A percentile compares a stretch with the other conserved stretches of the same genome.
Conservation (phyloP, 768 basidiomycete genomes). For the Xerocomus spinulosus region DNA sequence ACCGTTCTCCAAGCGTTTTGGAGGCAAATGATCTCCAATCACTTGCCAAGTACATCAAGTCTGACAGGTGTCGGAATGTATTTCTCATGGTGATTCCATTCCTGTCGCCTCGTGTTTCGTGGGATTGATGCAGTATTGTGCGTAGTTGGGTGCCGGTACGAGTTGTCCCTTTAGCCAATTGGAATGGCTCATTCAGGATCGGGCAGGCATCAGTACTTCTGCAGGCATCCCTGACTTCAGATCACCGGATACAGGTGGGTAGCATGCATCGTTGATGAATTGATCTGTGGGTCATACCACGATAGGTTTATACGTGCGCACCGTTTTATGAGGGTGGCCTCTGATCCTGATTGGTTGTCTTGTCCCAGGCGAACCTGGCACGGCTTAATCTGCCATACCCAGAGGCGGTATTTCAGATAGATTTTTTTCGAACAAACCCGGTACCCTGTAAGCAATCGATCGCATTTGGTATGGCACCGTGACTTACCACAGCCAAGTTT, state of each 20-base stretch:
- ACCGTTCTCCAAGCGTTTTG: slow-evolving; percentile 20
- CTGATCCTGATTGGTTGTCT: neutral
- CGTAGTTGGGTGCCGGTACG: slow-evolving; percentile 66
- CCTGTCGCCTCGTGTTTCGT: neutral
- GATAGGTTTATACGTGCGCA: slow-evolving; percentile 29
- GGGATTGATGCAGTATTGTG: neutral
- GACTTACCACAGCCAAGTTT: slow-evolving; percentile 47
- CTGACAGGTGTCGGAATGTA: slow-evolving; percentile 60
- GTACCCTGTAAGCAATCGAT: slow-evolving; percentile 56
- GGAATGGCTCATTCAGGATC: slow-evolving; percentile 1
- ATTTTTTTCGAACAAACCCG: slow-evolving; percentile 77
- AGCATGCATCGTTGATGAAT: neutral
- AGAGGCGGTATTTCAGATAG: slow-evolving; percentile 93
- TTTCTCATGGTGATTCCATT: slow-evolving; percentile 59
- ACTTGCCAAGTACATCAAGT: slow-evolving; percentile 66
- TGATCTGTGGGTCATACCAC: neutral
- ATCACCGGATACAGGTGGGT: slow-evolving; percentile 74
- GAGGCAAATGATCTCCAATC: slow-evolving; percentile 37
- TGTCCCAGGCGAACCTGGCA: slow-evolving; percentile 64
- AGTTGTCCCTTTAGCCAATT: neutral
- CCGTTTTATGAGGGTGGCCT: neutral
- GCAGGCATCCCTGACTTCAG: slow-evolving; percentile 90
- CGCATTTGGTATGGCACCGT: neutral
- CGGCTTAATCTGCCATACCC: slow-evolving; percentile 82
- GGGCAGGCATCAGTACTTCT: slow-evolving; percentile 65